Conservation (phyloP, 257 asterid species). For the Penstemon eatonii region DNA sequence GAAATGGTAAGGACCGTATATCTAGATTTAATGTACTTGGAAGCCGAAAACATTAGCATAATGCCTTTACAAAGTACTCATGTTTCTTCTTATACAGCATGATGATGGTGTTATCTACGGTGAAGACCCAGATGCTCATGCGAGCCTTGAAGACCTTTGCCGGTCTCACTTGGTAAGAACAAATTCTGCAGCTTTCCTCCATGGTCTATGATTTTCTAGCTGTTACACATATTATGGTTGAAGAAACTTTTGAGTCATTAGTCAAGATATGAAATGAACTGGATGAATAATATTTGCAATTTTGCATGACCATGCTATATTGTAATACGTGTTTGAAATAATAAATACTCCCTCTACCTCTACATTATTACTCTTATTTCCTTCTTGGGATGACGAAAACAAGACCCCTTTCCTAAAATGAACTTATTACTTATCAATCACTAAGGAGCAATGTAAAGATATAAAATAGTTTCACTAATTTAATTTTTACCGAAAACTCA, state of each 20-base stretch:
- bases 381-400: too few relatives aligned
- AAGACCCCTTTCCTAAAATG: too few relatives aligned
- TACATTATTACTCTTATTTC: too few relatives aligned
- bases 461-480: too few relatives aligned
- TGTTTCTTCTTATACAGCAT: slow-evolving; percentile 42
- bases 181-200: slow-evolving; percentile 20
- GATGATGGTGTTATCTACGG: slow-evolving; percentile 31
- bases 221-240: slow-evolving; percentile 16
- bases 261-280: background rate
- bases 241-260: background rate
- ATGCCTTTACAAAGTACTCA: slow-evolving; percentile 15
- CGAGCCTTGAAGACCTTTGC: slow-evolving; percentile 88
- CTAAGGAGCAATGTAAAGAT: too few relatives aligned
- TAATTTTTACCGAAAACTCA: too few relatives aligned
- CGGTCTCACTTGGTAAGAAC: slow-evolving; percentile 83
- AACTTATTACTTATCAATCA: too few relatives aligned
- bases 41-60: background rate
- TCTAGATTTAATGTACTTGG: slow-evolving; percentile 13
- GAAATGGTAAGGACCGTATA: slow-evolving; percentile 49
- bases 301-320: background rate
- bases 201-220: background rate
- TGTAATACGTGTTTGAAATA: background rate
- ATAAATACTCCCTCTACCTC: too few relatives aligned
- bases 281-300: background rate
- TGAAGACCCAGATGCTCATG: slow-evolving; percentile 49